Base-by-base conservation (phyloP, 2,329 filamentous ascomycete species). In the Colletotrichum australisinense region DNA sequence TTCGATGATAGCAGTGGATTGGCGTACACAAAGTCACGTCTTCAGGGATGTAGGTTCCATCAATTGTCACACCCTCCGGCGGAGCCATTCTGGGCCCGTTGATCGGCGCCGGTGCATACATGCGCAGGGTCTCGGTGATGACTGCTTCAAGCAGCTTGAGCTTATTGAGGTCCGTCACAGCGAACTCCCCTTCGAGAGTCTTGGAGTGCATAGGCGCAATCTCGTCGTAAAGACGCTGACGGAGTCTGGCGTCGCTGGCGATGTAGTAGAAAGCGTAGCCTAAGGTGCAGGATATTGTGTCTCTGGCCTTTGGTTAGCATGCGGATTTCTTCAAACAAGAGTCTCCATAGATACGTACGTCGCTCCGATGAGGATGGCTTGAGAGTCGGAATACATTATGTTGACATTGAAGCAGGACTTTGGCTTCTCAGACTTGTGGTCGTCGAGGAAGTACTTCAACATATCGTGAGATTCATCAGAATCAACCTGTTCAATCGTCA, bases 111-210 rank as follows among this genome's bases (percentile, higher is more conserved):
- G 80, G 78, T 7, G 75, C 77, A n/a, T 81, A 67, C 9, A 81
- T 59, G 1, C 81, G 75, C 32, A 82, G 69, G 0, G 79, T 78
- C 64, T 82, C 81, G 24, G 78, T 77, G 28, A 81, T 79, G 11
- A 80, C 62, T 0, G 79, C 79, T 11, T 77, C 78, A 1, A 82
- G 67, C 22, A 75, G 74, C 6, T 63, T 64, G 6, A 76, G 59
- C 7, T 72, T 70, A 11, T 57, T 49, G 11, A 79, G 74, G 49
- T 79, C 77, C 11, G 24, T 35, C 14, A 75, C 59, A 0, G 74
- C 35, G 30, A 79, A 79, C 16, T 77, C 78, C 0, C 73, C 69
- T 0, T 72, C 59, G 0, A 76, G 19, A 0, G 78, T 77, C 12
- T 67, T 64, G 24, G 76, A 75, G 42, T 69, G 76, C 0, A 67